Evolutionary conservation across 2,329 filamentous ascomycete genomes (phyloP).

Genomic region (Aschersonia sp.): DNA sequence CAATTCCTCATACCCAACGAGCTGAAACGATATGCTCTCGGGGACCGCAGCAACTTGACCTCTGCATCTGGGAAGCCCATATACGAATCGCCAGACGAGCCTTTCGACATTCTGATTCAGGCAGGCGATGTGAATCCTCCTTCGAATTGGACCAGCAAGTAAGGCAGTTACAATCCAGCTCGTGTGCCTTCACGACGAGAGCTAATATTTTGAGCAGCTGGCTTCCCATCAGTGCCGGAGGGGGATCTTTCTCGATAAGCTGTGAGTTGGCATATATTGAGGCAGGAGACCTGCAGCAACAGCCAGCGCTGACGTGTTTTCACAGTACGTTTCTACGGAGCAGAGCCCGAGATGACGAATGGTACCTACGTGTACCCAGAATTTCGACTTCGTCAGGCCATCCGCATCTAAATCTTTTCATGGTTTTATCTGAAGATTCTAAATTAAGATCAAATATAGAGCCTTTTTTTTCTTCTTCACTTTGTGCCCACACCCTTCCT

Average conservation of each 20-base stretch:
- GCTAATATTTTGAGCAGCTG: neutral
- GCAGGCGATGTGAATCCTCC: constrained; percentile 10
- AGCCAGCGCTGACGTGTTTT: neutral
- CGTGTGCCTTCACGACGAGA: neutral
- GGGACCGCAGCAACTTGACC: constrained; percentile 11
- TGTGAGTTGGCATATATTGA: neutral
- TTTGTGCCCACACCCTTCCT: too few species aligned
- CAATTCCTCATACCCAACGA: constrained; percentile 11
- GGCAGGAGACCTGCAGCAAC: neutral
- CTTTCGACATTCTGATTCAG: constrained; percentile 14
- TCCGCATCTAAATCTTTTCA: neutral
- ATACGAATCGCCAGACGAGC: constrained; percentile 1
- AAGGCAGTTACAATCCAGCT: neutral
- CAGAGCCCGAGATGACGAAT: neutral
- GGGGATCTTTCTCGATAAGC: neutral
- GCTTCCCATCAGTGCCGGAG: neutral
- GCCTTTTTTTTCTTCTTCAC: too few species aligned
- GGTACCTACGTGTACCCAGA: neutral
- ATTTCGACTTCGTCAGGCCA: neutral
- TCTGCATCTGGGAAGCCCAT: constrained; percentile 9
- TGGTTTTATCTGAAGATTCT: too few species aligned
- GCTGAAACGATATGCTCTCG: constrained; percentile 10
- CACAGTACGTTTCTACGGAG: neutral
- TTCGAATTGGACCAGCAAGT: constrained; percentile 10
- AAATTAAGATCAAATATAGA: too few species aligned